Conservation (phyloP, 257 asterid genomes). For the Apocynum venetum region DNA sequence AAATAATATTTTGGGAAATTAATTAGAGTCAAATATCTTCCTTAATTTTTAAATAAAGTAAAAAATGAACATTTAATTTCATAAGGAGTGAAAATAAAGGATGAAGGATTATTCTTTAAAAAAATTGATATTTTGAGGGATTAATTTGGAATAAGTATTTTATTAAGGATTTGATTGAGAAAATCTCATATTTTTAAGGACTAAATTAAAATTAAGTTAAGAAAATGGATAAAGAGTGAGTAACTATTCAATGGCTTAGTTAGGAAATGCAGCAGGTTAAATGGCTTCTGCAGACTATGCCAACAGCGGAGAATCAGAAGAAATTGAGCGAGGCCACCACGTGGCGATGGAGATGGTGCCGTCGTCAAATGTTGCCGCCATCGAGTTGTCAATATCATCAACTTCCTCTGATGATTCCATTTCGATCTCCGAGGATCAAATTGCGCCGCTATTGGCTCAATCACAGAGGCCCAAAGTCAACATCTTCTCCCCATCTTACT, state of each 20-base stretch:
- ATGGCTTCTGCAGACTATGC: slow-evolving; percentile 10
- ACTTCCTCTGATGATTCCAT: slow-evolving; percentile 13
- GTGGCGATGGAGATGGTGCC: slow-evolving; percentile 16
- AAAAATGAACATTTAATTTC: too few species aligned
- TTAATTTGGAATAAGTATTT: too few species aligned
- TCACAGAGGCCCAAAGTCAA: slow-evolving; percentile 36
- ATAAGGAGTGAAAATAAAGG: too few species aligned
- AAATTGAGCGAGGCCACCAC: slow-evolving; percentile 12
- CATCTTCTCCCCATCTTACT: slow-evolving; percentile 34
- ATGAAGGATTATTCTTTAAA: too few species aligned
- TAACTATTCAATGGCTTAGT: background rate
- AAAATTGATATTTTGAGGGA: too few species aligned
- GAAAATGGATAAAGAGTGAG: too few species aligned
- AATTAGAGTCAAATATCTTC: too few species aligned
- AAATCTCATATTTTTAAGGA: too few species aligned
- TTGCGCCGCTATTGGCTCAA: slow-evolving; percentile 28
- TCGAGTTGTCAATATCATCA: slow-evolving; percentile 9
- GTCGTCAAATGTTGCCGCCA: slow-evolving; percentile 2
- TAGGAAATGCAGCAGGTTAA: background rate
- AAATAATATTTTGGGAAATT: too few species aligned
- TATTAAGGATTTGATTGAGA: too few species aligned
- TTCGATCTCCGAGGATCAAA: slow-evolving; percentile 24
- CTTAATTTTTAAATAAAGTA: too few species aligned
- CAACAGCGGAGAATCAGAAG: slow-evolving; percentile 8
- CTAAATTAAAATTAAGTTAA: too few species aligned